Evolutionary conservation across 2,329 filamentous ascomycete species (phyloP), one percentile per base, ranked within the genome.

Genomic region (Ophiostoma ips): DNA sequence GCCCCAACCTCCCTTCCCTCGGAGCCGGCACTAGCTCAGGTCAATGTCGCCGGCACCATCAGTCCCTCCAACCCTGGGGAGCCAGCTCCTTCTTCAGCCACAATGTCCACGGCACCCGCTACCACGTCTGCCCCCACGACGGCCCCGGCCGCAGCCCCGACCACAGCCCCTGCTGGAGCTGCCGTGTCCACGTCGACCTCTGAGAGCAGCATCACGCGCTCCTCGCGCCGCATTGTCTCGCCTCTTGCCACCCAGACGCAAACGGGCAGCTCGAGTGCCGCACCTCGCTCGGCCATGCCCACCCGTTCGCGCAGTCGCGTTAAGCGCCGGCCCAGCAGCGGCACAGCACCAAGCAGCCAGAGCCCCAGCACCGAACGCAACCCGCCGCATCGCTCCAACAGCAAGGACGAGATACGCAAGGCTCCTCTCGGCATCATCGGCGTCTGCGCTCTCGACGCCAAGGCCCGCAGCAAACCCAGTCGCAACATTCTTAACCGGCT

Each of bases 401-500:
- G 82, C 59, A 77, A 75, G 60, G 76, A 85, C 61, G 73, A 79
- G 61, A 74, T 82, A 59, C 81, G 79, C 62, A 75, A 77, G 10
- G 72, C 77, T 4, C 73, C 76, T 2, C 75, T 71, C 63, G 79
- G 79, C 40, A 72, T 81, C 46, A 95, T 98, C 61, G 92, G 92
- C 48, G 87, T 98, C 10, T 98, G 92, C 64, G 94, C 92, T 19
- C 72, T 98, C 52, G 92, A 98, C 67, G 78, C 90, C 58, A 98
- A 98, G 69, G 92, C 92, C 34, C 79, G 92, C 60, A 95, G 89
- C 72, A 96, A 96, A 66, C 92, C 92, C 1, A 95, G 90, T 62
- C 78, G 94, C 57, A 96, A 95, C 61, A 98, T 98, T 58, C 70
- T 98, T 53, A 96, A 94, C 61, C 80, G 89, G 47, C 73, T 98